Evolutionary conservation across 2,329 filamentous ascomycete species (phyloP).

Genomic region (Penicillium sp.): DNA sequence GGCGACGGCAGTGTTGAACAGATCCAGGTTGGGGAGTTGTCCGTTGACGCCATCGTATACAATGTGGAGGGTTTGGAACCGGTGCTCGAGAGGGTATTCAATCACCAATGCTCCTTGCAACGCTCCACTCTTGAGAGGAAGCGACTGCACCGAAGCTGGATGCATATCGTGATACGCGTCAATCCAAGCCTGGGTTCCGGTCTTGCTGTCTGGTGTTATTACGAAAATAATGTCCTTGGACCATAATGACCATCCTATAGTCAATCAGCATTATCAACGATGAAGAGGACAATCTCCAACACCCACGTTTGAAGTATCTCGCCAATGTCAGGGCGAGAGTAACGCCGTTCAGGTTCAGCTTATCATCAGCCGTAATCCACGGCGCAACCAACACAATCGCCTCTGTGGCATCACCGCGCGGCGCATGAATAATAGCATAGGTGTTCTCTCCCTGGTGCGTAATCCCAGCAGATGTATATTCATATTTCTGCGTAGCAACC

Average conservation of each 20-base stretch:
- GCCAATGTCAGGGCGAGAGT: constrained; percentile 80
- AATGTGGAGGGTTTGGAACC: constrained; percentile 84
- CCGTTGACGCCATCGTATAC: constrained; percentile 95
- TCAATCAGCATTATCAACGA: constrained; percentile 14
- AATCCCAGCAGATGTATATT: constrained; percentile 73
- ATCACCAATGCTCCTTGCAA: constrained; percentile 90
- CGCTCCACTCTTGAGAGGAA: constrained; percentile 87
- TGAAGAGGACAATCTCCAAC: not conserved
- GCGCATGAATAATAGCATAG: constrained; percentile 89
- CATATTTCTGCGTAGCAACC: constrained; percentile 81
- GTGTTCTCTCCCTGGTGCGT: constrained; percentile 78
- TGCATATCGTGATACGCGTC: constrained; percentile 95
- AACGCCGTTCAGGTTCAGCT: constrained; percentile 81
- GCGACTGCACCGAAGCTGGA: constrained; percentile 63
- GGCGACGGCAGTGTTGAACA: constrained; percentile 88
- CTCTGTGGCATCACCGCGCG: constrained; percentile 92
- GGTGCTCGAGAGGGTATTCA: constrained; percentile 80
- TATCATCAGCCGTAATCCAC: constrained; percentile 75
- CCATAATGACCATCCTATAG: constrained; percentile 85
- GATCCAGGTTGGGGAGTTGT: constrained; percentile 88
- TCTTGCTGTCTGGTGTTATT: constrained; percentile 80
- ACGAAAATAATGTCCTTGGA: constrained; percentile 97
- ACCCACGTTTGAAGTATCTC: constrained; percentile 82
- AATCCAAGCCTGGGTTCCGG: constrained; percentile 93
- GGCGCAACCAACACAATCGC: constrained; percentile 89